Evolutionary conservation across 2,329 filamentous ascomycete species (phyloP), one percentile per base, ranked within the genome.

Genomic region (Bimuria novae-zelandiae): DNA sequence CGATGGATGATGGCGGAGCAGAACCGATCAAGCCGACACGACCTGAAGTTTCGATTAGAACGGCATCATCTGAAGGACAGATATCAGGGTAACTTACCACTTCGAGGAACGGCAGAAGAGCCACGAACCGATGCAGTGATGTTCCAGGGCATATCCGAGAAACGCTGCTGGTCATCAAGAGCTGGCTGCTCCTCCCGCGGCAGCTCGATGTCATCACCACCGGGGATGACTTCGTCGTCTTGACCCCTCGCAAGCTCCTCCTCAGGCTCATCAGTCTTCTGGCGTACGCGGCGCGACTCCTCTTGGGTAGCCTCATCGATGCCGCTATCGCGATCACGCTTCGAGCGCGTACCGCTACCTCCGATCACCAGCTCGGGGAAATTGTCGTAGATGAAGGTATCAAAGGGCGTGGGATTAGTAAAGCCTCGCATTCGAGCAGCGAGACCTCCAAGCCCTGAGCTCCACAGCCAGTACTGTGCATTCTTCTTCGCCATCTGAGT

Each of bases 71-170:
- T 29, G 1, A 7, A 14, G 3, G 4, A 12, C 7, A 8, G n/a
- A 29, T n/a, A 7, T 10, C 8, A 8, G 7, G 16, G 17, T 3
- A 7, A 21, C 44, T 37, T 29, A 47, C 67, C 71, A 47, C 75
- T 77, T 17, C 70, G 72, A 45, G 72, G 68, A 37, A 71, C 62
- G 17, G 63, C 71, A 23, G 72, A 77, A 33, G 83, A 85, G 47
- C 80, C 80, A 47, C 80, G 77, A 4, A 80, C 65, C 2, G 83
- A 84, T 3, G 81, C 79, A 7, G 79, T 83, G 39, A 82, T 75
- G 58, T 89, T 89, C 87, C 87, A 89, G 10, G 87, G 87, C 80
- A 89, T 85, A n/a, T 81, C 75, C 4, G 82, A 84, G 21, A 84
- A 83, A 23, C 83, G 81, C 42, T 87, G 82, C 48, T 87, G 83